Conservation (phyloP, 441 rosid species). For the Biscutella laevigata region DNA sequence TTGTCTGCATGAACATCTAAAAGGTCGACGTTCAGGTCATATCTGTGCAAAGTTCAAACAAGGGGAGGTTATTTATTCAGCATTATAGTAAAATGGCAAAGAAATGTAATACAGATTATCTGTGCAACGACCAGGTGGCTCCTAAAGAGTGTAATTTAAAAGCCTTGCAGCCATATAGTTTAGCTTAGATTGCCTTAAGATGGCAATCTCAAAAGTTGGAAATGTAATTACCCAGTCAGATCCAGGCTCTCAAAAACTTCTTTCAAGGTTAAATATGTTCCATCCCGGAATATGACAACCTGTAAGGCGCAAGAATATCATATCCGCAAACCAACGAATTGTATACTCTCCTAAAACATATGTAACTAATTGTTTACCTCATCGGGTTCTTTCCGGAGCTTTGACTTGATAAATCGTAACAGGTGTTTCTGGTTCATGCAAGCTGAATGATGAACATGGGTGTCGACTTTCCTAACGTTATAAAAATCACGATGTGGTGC, state of each 20-base stretch:
- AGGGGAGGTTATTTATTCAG: neutral
- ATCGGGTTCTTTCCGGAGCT: constrained; percentile 93
- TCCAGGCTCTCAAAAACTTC: constrained; percentile 98
- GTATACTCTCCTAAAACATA: neutral
- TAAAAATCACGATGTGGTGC: constrained; percentile 99
- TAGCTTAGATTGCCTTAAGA: neutral
- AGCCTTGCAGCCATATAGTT: neutral
- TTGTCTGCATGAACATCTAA: constrained; percentile 99
- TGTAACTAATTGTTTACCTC: constrained; percentile 51
- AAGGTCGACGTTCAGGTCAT: constrained; percentile 94
- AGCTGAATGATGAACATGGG: constrained; percentile 98
- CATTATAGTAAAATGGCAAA: neutral
- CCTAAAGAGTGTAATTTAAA: neutral
- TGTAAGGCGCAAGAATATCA: constrained; percentile 26
- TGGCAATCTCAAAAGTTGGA: neutral
- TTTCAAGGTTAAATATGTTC: constrained; percentile 87
- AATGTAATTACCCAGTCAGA: constrained; percentile 67
- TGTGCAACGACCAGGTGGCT: neutral
- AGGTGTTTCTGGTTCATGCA: constrained; percentile 99
- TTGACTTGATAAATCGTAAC: constrained; percentile 93
- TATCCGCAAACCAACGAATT: neutral
- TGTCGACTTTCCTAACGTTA: constrained; percentile 96
- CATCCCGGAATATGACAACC: constrained; percentile 98
- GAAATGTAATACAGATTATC: neutral
- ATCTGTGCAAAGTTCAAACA: constrained; percentile 56